Evolutionary conservation across 768 basidiomycete species (phyloP).

Genomic region (Dacryopinax spathularia): DNA sequence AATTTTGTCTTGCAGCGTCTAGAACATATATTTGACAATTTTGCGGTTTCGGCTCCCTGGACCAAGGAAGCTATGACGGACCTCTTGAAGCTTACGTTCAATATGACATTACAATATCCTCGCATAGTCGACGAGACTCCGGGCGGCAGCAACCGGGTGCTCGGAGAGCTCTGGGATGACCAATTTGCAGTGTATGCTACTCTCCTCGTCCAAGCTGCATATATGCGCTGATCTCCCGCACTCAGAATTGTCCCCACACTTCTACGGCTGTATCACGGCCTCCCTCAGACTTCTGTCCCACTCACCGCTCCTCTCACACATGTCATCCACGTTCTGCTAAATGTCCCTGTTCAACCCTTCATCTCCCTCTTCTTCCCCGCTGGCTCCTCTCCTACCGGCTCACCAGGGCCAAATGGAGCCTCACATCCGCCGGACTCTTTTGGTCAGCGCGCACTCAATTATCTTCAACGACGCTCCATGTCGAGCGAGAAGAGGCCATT

Average conservation of each 20-base stretch:
- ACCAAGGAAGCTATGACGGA: conserved; percentile 64
- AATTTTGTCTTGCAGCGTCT: conserved; percentile 15
- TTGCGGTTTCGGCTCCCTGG: conserved; percentile 34
- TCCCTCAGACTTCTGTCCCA: conserved; percentile 51
- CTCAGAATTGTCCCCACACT: conserved; percentile 55
- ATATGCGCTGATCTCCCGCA: background rate
- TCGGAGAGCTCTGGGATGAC: conserved; percentile 16
- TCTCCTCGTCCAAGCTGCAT: background rate
- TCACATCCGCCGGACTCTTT: background rate
- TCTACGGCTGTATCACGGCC: conserved; percentile 51
- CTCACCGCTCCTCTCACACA: conserved; percentile 64
- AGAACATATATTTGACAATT: conserved; percentile 7
- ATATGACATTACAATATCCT: conserved; percentile 67
- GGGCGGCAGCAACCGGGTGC: conserved; percentile 5
- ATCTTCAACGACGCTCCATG: background rate
- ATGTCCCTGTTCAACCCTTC: conserved; percentile 49
- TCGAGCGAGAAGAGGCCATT: background rate
- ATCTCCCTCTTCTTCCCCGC: conserved; percentile 28
- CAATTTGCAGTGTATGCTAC: conserved; percentile 31
- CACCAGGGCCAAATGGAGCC: no score
- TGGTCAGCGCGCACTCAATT: conserved; percentile 1
- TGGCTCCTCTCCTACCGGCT: background rate
- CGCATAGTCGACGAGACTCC: conserved; percentile 22
- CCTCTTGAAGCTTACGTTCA: conserved; percentile 71
- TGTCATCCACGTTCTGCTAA: conserved; percentile 66